Evolutionary conservation across 495 filamentous ascomycete species (phyloP), one percentile per base, ranked within the genome.

Genomic region (Penicillium parvum): DNA sequence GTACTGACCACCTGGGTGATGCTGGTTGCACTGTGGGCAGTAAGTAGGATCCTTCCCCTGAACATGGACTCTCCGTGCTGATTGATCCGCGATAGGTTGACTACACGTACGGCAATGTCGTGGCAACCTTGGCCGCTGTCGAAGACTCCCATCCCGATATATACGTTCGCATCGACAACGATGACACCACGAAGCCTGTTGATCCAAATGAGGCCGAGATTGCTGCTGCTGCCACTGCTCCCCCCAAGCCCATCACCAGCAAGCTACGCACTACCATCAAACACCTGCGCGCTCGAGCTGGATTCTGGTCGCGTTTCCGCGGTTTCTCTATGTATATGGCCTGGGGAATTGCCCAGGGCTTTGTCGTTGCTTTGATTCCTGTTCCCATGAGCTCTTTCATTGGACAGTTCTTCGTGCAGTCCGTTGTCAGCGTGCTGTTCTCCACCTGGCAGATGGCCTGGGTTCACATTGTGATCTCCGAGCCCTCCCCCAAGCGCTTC

Each of bases 381-480:
- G 16, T 71, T 17, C 43, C 61, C 20, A 30, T 32, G 9, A 20
- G 49, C 45, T 49, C 60, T 5, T 47, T 76, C 28, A 10, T 61
- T 18, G 40, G 55, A 27, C 65, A 67, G 30, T 61, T 65, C 16
- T 10, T 82, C 12, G 49, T 59, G 4, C 49, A 59, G 21, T 56
- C 68, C 19, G 0, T 79, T 36, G 27, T 67, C 30, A 61, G 63
- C 23, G 43, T 78, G n/a, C 48, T 73, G 3, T 41, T 75, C 25
- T 63, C 73, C 9, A 76, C 71, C 43, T 52, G 79, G 40, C 68
- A 72, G 38, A 69, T 79, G 49, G 64, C 72, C 33, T 83, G 81
- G 75, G 71, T 81, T 5, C 76, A 83, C 61, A 78, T 76, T 46
- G 70, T 81, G 45, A 80, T 83, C 55, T 74, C 78, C 9, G 63